Evolutionary conservation across 164 flowering plant genomes (phyloP).

Genomic region (Kalanchoe fedtschenkoi): DNA sequence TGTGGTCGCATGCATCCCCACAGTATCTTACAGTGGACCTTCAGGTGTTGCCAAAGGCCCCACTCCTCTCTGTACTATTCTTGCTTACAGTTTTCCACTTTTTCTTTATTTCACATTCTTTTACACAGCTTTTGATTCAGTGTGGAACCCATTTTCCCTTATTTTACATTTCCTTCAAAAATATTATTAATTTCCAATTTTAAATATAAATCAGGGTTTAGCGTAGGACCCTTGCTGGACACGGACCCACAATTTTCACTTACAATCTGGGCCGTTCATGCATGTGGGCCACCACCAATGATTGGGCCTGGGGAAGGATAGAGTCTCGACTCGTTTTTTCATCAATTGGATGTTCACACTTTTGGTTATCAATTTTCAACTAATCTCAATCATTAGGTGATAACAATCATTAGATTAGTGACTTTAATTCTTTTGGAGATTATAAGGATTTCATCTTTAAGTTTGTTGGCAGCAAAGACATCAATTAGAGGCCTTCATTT

Average conservation of each 20-base stretch:
- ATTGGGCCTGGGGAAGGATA: background rate
- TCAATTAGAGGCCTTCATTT: background rate
- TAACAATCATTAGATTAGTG: too few species aligned
- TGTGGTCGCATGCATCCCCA: too few species aligned
- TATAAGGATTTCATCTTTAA: too few species aligned
- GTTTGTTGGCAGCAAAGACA: too few species aligned
- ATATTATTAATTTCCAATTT: too few species aligned
- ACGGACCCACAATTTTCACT: background rate
- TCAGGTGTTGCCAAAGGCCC: too few species aligned
- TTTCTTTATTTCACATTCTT: background rate
- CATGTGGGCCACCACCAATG: background rate
- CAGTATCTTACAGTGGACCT: too few species aligned
- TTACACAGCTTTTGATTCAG: too few species aligned
- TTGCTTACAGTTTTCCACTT: background rate
- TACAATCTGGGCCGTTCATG: background rate
- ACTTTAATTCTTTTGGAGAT: too few species aligned
- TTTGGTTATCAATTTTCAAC: background rate
- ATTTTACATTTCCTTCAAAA: too few species aligned
- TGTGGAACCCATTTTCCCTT: too few species aligned
- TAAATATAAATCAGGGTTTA: background rate
- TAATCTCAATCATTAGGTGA: slow-evolving; percentile 3
- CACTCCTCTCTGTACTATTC: too few species aligned
- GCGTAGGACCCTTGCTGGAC: background rate
- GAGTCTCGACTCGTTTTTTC: background rate
- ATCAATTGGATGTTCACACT: background rate